Base-by-base conservation (phyloP, 73 alveolate species). In the Paramecium biaurelia region DNA sequence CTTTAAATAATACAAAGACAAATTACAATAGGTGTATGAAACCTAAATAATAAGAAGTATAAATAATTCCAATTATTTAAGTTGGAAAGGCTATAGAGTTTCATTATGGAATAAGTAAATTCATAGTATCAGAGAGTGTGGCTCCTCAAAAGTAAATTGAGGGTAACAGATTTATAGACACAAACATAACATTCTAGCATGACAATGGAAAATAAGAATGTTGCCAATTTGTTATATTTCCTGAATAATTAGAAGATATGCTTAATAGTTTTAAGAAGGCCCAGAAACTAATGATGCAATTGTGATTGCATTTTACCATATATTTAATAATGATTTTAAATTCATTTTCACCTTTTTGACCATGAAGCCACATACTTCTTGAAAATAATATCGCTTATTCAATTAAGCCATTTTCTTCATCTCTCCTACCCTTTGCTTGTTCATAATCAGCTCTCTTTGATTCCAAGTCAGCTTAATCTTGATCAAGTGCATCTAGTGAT, bases 71-170 rank as follows among this genome's bases (percentile, higher is more conserved):
- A 0, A 47, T 37, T 12, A 11, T 37, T 9, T 23, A 67, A 87
- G 93, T 87, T 87, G 59, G 84, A 12, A 87, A 63, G 30, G 30
- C 70, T 1, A 5, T 23, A 37, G 93, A 87, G 23, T 67, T 87
- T 34, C 59, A 87, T 41, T 87, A 87, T 87, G 86, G 93, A 41
- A 76, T 87, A 5, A 87, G 86, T 68, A 87, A 87, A 87, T 87
- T 87, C 20, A 68, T 87, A 49, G 76, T 87, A 11, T 87, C 93
- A 11, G 86, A 87, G 6, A 76, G 70, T 87, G 89, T 87, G 34
- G 89, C 10, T 2, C 85, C 76, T 30, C 28, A 68, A 70, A 87
- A 47, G 32, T 42, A 76, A 42, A 87, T 76, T 15, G 79, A 63
- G 26, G 89, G 79, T 9, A 67, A 72, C 35, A 72, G 35, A 63